Evolutionary conservation across 345 rosid species (phyloP).

Genomic region (Pugionium cornutum): DNA sequence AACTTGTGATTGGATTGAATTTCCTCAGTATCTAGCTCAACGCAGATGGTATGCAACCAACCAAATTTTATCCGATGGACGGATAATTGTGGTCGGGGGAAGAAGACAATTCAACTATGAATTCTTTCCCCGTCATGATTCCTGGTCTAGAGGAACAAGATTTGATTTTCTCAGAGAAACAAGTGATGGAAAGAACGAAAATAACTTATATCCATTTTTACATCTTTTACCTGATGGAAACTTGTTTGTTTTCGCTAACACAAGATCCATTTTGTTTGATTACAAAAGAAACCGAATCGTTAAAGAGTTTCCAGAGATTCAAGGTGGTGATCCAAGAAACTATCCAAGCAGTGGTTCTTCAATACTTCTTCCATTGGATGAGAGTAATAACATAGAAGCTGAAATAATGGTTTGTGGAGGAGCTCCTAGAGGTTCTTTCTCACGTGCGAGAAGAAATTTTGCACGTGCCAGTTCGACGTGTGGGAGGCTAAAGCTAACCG

Average conservation of each 20-base stretch:
- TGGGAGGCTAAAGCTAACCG: conserved; percentile 58
- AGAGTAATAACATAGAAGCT: conserved; percentile 39
- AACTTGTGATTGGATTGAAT: conserved; percentile 73
- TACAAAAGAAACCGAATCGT: conserved; percentile 54
- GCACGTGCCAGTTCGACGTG: conserved; percentile 56
- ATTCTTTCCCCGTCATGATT: conserved; percentile 47
- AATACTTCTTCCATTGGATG: conserved; percentile 69
- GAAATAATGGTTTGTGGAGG: conserved; percentile 89
- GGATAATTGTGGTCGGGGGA: conserved; percentile 71
- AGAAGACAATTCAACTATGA: conserved; percentile 71
- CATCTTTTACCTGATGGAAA: conserved; percentile 87
- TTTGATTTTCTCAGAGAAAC: conserved; percentile 58
- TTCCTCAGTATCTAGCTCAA: conserved; percentile 43
- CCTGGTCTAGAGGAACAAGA: conserved; percentile 13
- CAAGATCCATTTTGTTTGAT: conserved; percentile 60
- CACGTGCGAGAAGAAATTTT: conserved; percentile 40
- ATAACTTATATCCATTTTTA: conserved; percentile 82
- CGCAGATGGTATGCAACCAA: conserved; percentile 85
- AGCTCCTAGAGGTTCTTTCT: conserved; percentile 52
- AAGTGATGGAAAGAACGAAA: conserved; percentile 50
- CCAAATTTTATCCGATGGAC: conserved; percentile 75
- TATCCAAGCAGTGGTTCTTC: conserved; percentile 93
- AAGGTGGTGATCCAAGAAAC: conserved; percentile 62
- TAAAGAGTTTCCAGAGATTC: conserved; percentile 58
- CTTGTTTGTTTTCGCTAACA: conserved; percentile 80